phyloP scores from a whole-genome alignment of 192 early-diverging fungal genomes.

The Coemansia sp. region DNA sequence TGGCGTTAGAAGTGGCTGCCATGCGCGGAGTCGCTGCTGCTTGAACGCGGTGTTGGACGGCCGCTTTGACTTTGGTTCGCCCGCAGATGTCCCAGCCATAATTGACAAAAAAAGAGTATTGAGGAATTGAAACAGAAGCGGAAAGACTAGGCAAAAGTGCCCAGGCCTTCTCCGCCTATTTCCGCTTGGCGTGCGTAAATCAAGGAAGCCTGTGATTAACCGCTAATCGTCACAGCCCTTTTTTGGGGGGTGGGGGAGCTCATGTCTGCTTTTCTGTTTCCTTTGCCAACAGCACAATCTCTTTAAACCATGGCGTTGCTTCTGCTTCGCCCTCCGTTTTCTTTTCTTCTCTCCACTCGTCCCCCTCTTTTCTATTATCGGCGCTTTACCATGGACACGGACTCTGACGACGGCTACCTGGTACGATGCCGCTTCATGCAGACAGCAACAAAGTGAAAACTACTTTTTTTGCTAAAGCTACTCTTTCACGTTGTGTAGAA shows the following conservation, averaged over 20 bases:
- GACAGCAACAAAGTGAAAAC: too few relatives aligned
- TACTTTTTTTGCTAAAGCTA: not conserved
- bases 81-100: conserved; percentile 28
- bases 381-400: not conserved
- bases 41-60: conserved; percentile 91
- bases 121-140: not conserved
- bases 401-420: not conserved
- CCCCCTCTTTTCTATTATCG: not conserved
- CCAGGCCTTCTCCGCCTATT: not conserved
- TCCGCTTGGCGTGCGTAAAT: not conserved
- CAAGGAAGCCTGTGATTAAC: not conserved
- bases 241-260: not conserved
- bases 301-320: not conserved
- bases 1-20: conserved; percentile 98
- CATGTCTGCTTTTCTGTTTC: not conserved
- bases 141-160: not conserved
- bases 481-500: conserved; percentile 47
- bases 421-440: not conserved
- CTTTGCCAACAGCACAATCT: not conserved
- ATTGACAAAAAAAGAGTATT: not conserved
- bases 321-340: not conserved
- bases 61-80: conserved; percentile 36
- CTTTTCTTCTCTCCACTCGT: not conserved
- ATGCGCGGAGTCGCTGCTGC: conserved; percentile 98
- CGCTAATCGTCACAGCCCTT: not conserved